Percentiles rank a stretch among this genome's conserved stretches.
Conservation (phyloP, 192 early-diverging fungal genomes). For the Rhizophagus sp. region DNA sequence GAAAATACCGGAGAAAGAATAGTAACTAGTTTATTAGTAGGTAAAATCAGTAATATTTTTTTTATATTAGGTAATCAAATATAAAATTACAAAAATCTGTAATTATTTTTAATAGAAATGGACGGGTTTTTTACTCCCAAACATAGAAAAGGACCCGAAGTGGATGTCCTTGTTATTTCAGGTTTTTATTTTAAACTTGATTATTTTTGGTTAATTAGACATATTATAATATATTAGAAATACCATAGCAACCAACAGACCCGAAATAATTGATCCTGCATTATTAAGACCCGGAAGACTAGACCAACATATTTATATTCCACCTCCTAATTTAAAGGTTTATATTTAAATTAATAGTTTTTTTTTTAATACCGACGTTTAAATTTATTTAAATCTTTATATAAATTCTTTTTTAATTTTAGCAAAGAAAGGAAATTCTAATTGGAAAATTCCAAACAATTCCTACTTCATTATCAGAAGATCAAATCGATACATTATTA, state of each 20-base stretch:
- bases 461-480: slow-evolving; percentile 48
- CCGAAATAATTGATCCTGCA: slow-evolving; percentile 74
- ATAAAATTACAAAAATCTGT: neutral
- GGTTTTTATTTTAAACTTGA: slow-evolving; percentile 42
- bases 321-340: slow-evolving; percentile 58
- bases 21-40: slow-evolving; percentile 82
- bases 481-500: slow-evolving; percentile 50
- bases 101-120: slow-evolving; percentile 59
- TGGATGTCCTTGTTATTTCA: slow-evolving; percentile 70
- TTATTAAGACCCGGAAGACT: slow-evolving; percentile 84
- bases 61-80: neutral
- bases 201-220: neutral
- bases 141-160: slow-evolving; percentile 34
- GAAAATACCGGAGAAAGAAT: slow-evolving; percentile 87
- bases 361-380: neutral
- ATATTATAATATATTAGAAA: neutral
- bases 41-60: slow-evolving; percentile 32
- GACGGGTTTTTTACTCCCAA: slow-evolving; percentile 64
- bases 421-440: slow-evolving; percentile 63
- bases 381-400: neutral
- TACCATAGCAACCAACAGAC: slow-evolving; percentile 71
- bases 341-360: neutral
- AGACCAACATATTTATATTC: slow-evolving; percentile 73
- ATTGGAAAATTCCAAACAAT: slow-evolving; percentile 55
- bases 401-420: neutral